These are phyloP conservation scores for Kuraishia ogatae DNA, from an alignment of 805 yeast species.

Conservation along the genomic window DNA sequence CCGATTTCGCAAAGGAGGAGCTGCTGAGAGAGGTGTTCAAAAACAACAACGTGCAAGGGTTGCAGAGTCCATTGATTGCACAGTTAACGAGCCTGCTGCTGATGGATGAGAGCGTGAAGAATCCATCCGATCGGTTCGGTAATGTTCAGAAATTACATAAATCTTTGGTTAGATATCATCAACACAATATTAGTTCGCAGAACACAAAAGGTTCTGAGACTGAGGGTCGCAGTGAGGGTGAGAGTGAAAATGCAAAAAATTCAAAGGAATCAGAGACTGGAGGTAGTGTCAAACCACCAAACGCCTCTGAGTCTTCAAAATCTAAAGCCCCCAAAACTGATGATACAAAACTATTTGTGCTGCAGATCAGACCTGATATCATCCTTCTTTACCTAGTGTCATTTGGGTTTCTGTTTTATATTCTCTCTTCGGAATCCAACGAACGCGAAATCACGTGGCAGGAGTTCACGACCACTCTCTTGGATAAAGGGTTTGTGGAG, in stretches of 20 bases:
- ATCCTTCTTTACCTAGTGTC: slow-evolving; percentile 3
- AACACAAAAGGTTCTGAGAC: not conserved
- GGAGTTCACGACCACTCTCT: slow-evolving; percentile 69
- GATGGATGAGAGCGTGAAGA: not conserved
- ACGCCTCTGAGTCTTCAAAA: too few relatives aligned
- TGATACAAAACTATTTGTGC: not conserved
- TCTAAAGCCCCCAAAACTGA: not conserved
- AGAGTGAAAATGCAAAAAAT: not conserved
- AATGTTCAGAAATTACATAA: slow-evolving; percentile 2
- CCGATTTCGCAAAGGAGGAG: not conserved
- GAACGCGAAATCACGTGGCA: slow-evolving; percentile 67
- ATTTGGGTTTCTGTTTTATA: slow-evolving; percentile 5
- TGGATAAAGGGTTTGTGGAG: slow-evolving; percentile 72
- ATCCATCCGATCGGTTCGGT: not conserved
- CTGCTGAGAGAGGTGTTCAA: not conserved
- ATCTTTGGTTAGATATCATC: not conserved
- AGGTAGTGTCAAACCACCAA: too few relatives aligned
- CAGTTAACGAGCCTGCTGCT: not conserved
- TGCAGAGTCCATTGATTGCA: slow-evolving; percentile 1
- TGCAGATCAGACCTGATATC: slow-evolving; percentile 2
- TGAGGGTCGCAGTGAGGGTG: too few relatives aligned
- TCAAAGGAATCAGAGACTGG: too few relatives aligned
- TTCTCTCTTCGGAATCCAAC: not conserved
- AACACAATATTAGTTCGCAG: not conserved
- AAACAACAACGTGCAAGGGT: not conserved